phyloP scores from a whole-genome alignment of 257 asterid species.

The Gynochthodes officinalis region DNA sequence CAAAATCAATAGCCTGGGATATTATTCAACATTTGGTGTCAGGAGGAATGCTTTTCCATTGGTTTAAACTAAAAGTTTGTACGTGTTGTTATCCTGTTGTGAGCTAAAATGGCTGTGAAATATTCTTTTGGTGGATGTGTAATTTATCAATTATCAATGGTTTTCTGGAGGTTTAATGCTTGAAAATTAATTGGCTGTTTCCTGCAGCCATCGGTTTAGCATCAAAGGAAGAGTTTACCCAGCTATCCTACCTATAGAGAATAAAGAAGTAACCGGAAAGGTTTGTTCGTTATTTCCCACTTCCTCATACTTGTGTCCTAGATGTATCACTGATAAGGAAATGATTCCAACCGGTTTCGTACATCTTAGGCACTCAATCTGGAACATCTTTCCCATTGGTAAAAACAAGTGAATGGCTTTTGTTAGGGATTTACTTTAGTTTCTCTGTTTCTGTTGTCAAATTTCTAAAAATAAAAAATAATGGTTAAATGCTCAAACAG shows the following conservation, averaged over 20 bases:
- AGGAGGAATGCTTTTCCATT: background rate
- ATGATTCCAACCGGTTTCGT: background rate
- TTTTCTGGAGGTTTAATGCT: background rate
- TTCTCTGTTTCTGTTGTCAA: background rate
- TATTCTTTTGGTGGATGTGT: background rate
- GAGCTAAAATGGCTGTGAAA: background rate
- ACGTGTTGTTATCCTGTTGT: background rate
- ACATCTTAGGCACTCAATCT: constrained; percentile 2
- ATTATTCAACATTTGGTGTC: background rate
- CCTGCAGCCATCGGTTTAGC: constrained; percentile 72
- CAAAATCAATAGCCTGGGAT: background rate
- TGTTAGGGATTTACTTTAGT: background rate
- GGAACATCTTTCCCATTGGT: background rate
- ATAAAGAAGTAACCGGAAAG: constrained; percentile 62
- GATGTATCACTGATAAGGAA: background rate
- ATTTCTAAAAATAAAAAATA: background rate
- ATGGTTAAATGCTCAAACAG: background rate
- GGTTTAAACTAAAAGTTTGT: background rate
- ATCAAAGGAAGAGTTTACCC: constrained; percentile 83
- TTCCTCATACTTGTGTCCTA: background rate
- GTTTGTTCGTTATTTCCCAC: constrained; percentile 29
- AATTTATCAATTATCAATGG: background rate
- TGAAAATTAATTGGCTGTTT: constrained; percentile 7
- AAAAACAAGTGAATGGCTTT: too few relatives aligned
- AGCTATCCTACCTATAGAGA: constrained; percentile 65